phyloP scores from a whole-genome alignment of 1,139 yeast species.

The Pichia sorboxylosa region DNA sequence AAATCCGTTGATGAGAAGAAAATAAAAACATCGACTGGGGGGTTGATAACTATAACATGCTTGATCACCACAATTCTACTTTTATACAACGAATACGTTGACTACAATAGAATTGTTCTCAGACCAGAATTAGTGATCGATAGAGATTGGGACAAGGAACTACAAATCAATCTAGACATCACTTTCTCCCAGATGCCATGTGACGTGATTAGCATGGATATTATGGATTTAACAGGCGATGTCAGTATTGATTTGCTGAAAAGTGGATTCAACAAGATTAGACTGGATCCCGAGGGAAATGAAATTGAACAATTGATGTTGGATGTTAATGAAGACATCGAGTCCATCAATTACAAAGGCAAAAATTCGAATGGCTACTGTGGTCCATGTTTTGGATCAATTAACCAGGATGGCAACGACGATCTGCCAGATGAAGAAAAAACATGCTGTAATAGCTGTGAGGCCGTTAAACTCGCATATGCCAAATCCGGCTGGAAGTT shows the following conservation, averaged over 20 bases:
- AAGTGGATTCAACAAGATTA: conserved; percentile 59
- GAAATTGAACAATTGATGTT: conserved; percentile 28
- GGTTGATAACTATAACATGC: conserved; percentile 70
- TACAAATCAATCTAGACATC: conserved; percentile 72
- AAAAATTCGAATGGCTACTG: conserved; percentile 35
- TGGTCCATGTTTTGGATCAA: conserved; percentile 87
- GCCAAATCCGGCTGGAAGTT: conserved; percentile 76
- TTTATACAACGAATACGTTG: conserved; percentile 62
- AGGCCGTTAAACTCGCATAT: conserved; percentile 69
- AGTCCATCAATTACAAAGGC: conserved; percentile 13
- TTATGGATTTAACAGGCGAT: conserved; percentile 82
- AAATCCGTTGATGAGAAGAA: conserved; percentile 92
- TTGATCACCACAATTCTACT: conserved; percentile 49
- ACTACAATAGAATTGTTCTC: conserved; percentile 54
- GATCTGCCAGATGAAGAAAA: conserved; percentile 24
- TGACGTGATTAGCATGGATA: conserved; percentile 48
- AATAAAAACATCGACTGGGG: conserved; percentile 81
- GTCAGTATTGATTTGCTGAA: conserved; percentile 58
- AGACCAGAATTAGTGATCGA: conserved; percentile 85
- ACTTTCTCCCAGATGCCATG: conserved; percentile 82
- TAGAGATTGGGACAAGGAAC: conserved; percentile 62
- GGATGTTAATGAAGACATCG: conserved; percentile 19
- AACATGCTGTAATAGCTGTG: conserved; percentile 79
- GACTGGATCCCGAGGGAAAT: conserved; percentile 41
- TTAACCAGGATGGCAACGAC: conserved; percentile 49